Evolutionary conservation across 345 rosid genomes (phyloP), one percentile per base, ranked within the genome.

Genomic region (Luvunga scandens): DNA sequence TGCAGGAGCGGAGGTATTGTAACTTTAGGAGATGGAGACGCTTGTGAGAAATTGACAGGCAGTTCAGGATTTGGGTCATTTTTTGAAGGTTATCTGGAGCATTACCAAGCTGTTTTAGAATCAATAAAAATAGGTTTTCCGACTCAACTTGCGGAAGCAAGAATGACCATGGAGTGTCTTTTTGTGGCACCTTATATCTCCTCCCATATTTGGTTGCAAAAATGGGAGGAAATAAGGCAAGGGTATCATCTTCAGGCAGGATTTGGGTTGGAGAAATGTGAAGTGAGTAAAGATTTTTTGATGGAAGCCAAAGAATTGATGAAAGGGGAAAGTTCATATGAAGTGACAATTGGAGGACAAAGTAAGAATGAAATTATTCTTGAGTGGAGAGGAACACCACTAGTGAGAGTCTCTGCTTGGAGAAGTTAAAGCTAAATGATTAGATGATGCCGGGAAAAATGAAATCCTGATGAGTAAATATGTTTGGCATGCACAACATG

Each of bases 321-420:
- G 82, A 77, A 27, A 57, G 86, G 75, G 42, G 78, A 76, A 21
- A 76, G 75, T 48, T 65, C 34, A n/a, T 90, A 79, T 61, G 84
- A 67, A n/a, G 89, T 87, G 77, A 85, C 61, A 13, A 61, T 78
- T 59, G 89, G 84, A 59, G 91, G 86, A 66, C 13, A 79, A 1
- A 21, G 38, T 12, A 77, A 76, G 68, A 86, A 86, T 33, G 88
- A 84, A 77, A 81, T 89, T 69, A 76, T 80, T 66, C 78, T 88
- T 78, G 87, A 79, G 27, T 86, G 88, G 89, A 81, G 69, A 55
- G 86, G 86, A 68, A 80, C 73, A 33, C 82, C 85, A 3, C 38
- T 89, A 10, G 84, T 81, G 28, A 89, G 83, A 74, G 72, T 85
- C 21, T 83, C 85, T 5, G 67, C 84, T 25, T 86, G 92, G 91